Percentiles rank a stretch among this genome's conserved stretches.
Conservation (phyloP, 2,329 filamentous ascomycete genomes). For the Alternaria ethzedia region DNA sequence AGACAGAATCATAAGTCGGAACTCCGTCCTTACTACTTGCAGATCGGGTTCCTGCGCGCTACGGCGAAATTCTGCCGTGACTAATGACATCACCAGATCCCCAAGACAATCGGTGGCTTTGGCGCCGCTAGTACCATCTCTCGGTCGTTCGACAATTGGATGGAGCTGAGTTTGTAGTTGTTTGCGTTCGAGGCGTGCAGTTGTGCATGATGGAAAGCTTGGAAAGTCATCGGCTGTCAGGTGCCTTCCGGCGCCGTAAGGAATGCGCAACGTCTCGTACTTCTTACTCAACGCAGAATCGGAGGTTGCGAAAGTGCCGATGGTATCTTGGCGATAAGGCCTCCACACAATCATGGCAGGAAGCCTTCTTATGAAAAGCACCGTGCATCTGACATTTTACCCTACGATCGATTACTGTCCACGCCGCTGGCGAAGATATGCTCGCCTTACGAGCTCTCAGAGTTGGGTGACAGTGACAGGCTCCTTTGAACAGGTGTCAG, state of each 20-base stretch:
- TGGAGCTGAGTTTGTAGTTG: not conserved
- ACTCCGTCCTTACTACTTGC: not conserved
- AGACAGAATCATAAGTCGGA: not conserved
- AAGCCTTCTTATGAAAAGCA: not conserved
- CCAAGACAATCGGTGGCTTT: not conserved
- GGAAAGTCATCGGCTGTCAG: not conserved
- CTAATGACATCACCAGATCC: not conserved
- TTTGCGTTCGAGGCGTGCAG: not conserved
- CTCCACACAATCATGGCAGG: not conserved
- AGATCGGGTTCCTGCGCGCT: not conserved
- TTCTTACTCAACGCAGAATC: not conserved
- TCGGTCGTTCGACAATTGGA: not conserved
- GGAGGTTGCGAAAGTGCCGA: not conserved
- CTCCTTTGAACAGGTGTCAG: not conserved
- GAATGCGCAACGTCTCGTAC: not conserved
- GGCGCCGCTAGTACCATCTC: not conserved
- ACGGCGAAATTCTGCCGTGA: not conserved
- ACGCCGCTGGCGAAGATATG: too few relatives aligned
- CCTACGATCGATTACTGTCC: not conserved
- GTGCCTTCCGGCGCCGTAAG: not conserved
- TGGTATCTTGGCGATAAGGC: not conserved
- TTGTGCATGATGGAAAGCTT: not conserved
- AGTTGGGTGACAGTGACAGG: not conserved
- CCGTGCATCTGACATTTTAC: not conserved
- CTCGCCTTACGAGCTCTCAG: not conserved